Conservation (phyloP, 768 basidiomycete genomes). For the Macrolepiota fuliginosa region DNA sequence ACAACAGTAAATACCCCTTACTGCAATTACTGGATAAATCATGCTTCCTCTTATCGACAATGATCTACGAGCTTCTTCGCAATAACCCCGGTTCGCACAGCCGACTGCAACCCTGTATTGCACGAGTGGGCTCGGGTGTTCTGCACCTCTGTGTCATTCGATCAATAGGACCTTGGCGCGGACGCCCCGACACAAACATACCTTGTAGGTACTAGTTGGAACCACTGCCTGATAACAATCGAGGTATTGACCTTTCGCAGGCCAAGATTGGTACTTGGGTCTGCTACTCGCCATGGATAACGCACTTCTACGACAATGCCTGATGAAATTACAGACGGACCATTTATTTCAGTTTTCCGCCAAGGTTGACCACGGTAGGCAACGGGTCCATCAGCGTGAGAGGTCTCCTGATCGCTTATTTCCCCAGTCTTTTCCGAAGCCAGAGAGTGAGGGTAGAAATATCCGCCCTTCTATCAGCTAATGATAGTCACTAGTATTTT, state of each 20-base stretch:
- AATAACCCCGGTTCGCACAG: background rate
- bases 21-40: background rate
- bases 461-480: too few relatives aligned
- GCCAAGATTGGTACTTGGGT: background rate
- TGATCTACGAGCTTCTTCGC: background rate
- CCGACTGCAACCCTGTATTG: background rate
- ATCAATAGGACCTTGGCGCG: background rate
- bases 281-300: conserved; percentile 5
- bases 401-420: background rate
- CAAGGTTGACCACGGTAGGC: conserved; percentile 2
- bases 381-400: background rate
- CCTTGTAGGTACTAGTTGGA: background rate
- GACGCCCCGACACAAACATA: background rate
- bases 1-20: background rate
- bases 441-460: background rate
- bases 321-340: conserved; percentile 1
- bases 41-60: background rate
- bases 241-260: background rate
- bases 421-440: conserved; percentile 7
- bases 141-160: conserved; percentile 1
- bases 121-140: background rate
- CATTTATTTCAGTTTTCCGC: background rate
- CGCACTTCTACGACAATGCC: background rate
- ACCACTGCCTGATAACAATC: background rate
- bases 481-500: background rate